These are phyloP conservation scores for Komagataella ulmi DNA, from an alignment of 805 yeast genomes.

Conservation along the genomic window DNA sequence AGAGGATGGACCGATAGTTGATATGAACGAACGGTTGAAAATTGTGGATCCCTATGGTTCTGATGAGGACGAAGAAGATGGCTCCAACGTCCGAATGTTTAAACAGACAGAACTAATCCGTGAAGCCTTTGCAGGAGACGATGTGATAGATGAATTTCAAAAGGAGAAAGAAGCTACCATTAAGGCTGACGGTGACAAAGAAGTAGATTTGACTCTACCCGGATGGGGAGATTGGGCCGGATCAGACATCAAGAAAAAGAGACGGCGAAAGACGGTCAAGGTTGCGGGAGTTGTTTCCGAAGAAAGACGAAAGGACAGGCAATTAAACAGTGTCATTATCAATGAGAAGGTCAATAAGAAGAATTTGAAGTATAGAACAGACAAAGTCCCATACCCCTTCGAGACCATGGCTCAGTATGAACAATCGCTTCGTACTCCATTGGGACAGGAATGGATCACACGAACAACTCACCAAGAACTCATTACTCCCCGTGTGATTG, in stretches of 20 bases:
- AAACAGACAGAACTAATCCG: constrained; percentile 71
- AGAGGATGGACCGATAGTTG: constrained; percentile 25
- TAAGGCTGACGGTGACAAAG: constrained; percentile 77
- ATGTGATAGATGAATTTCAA: constrained; percentile 72
- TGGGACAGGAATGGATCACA: constrained; percentile 94
- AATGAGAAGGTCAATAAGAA: constrained; percentile 81
- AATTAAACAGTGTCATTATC: constrained; percentile 70
- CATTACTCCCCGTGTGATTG: constrained; percentile 79
- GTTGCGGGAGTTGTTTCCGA: constrained; percentile 63
- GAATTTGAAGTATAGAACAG: constrained; percentile 72
- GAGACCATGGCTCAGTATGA: constrained; percentile 93
- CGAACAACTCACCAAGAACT: constrained; percentile 75
- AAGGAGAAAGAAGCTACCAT: constrained; percentile 57
- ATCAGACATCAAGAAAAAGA: constrained; percentile 30
- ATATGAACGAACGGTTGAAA: constrained; percentile 39
- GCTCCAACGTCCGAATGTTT: constrained; percentile 37
- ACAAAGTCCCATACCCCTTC: constrained; percentile 89
- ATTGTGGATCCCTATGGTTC: constrained; percentile 31
- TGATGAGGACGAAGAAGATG: constrained; percentile 31
- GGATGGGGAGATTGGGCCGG: constrained; percentile 99
- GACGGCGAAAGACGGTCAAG: constrained; percentile 54
- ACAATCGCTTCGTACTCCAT: constrained; percentile 85
- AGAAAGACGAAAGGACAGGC: constrained; percentile 67
- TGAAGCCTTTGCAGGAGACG: constrained; percentile 96
- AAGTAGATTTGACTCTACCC: constrained; percentile 74